Evolutionary conservation across 2,329 filamentous ascomycete genomes (phyloP), one percentile per base, ranked within the genome.

Genomic region (Rhynchosporium graminicola): DNA sequence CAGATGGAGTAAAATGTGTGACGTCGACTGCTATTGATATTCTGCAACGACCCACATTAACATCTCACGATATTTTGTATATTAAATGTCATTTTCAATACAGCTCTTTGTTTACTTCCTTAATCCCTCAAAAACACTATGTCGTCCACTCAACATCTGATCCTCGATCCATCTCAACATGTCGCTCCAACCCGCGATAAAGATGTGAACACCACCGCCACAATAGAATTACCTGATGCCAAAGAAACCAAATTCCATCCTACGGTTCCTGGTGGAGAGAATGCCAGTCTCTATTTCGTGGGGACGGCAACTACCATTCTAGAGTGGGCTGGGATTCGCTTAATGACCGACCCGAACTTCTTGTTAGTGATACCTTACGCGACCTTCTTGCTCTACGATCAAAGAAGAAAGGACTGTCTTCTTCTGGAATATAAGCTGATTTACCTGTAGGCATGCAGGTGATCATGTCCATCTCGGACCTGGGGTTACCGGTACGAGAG

Each of bases 381-480:
- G 40, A 12, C 13, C 7, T 4, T 43, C 12, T 43, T 9, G 15
- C 15, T 9, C 10, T 15, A 4, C 15, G 15, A 36, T 5, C 33
- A 36, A 36, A 36, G 33, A 6, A 36, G 5, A 10, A 3, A 36
- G 33, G 20, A 20, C 20, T 40, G 36, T 40, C 36, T 13, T 43
- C 13, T 43, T 8, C 40, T 12, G 36, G 12, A 43, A 43, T 43
- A 43, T 4, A 13, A 43, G 15, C 15, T 43, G 40, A 13, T n/a
- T 13, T 43, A 43, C 13, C 40, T 43, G 7, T 4, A 43, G 40
- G 40, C 86, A 87, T 68, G 80, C 81, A 1, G 85, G 86, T 38
- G 85, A 88, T 68, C 83, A 88, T 67, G 85, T 89, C 8, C 86
- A 89, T 71, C 80, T 89, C 1, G 87, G 86, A 0, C 86, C 86